Conservation (phyloP, 495 filamentous ascomycete genomes). For the Apiosordaria backusii region DNA sequence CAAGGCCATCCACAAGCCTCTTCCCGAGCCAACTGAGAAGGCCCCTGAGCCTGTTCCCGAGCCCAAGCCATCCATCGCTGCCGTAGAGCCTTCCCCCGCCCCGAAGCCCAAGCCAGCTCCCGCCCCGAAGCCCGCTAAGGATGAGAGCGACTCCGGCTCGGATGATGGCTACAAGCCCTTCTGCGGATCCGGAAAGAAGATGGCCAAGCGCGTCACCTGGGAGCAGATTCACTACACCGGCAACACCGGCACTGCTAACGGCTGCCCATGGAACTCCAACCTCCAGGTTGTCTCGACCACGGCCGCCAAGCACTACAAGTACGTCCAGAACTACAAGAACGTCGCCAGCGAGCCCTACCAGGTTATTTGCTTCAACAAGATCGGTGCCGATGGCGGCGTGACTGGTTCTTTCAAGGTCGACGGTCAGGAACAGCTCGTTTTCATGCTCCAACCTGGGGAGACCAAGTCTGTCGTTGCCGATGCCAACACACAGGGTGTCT, state of each 20-base stretch:
- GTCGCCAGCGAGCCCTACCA: constrained; percentile 23
- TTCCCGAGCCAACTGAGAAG: constrained; percentile 10
- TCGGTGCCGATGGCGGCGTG: constrained; percentile 29
- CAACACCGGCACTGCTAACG: constrained; percentile 29
- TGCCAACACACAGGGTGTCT: constrained; percentile 35
- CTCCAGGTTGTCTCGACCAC: constrained; percentile 37
- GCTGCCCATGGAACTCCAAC: constrained; percentile 37
- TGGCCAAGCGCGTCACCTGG: constrained; percentile 36
- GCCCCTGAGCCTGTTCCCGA: constrained; percentile 10
- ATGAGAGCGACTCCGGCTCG: neutral
- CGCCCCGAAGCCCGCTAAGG: neutral
- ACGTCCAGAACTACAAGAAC: constrained; percentile 39
- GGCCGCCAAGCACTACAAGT: constrained; percentile 33
- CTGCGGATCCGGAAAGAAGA: constrained; percentile 25
- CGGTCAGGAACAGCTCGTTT: constrained; percentile 25
- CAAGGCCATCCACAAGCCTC: constrained; percentile 26
- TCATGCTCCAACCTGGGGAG: constrained; percentile 34
- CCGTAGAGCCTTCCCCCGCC: neutral
- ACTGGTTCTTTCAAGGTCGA: constrained; percentile 33
- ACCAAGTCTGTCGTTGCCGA: constrained; percentile 34
- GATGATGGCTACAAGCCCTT: constrained; percentile 21
- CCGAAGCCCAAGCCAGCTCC: neutral
- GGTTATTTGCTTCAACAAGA: constrained; percentile 40
- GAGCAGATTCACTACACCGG: constrained; percentile 36
- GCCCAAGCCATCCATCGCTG: neutral